Evolutionary conservation across 75 land plant genomes (phyloP), one percentile per base, ranked within the genome.

Genomic region (Pseudotsuga menziesii): DNA sequence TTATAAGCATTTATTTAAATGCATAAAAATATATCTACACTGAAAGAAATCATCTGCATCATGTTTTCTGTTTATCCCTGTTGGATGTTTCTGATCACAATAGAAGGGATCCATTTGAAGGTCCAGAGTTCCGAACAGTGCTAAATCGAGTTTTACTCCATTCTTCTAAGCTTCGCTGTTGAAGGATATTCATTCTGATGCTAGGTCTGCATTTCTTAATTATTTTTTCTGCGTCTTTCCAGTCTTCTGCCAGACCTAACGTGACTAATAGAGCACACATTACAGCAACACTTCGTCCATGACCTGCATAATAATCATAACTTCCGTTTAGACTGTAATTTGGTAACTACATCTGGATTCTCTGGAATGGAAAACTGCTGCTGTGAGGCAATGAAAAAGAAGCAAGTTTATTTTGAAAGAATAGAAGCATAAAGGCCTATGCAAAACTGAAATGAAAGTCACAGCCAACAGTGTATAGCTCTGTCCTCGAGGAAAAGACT

Each of bases 211-310:
- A 69, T 58, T 83, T 78, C 76, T 76, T 73, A 36, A 93, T 83
- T 20, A 88, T 57, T 62, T 89, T 84, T 73, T 86, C 93, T 5
- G 93, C 96, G 67, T 60, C 76, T 79, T 91, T 83, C 93, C 93
- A 93, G 58, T 86, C 85, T 35, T 89, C 93, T 25, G 79, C 86
- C 23, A 89, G 63, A 9, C 92, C 93, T 7, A 95, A 75, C 58
- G 89, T 91, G 70, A 95, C 86, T 61, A 95, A 56, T 56, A 93
- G 61, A 22, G 98, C 98, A 74, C 96, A 95, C 83, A 78, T 84
- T 32, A 95, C 93, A 7, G 90, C 81, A 26, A 95, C 98, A 82
- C 98, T 95, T 64, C 98, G 83, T 39, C 98, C 98, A 83, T 95
- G 98, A 70, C 98, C 98, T 94, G 81, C 60, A 27, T 48, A 78